phyloP scores from a whole-genome alignment of 352 stramenopile species.

The Globisporangium radiosum region DNA sequence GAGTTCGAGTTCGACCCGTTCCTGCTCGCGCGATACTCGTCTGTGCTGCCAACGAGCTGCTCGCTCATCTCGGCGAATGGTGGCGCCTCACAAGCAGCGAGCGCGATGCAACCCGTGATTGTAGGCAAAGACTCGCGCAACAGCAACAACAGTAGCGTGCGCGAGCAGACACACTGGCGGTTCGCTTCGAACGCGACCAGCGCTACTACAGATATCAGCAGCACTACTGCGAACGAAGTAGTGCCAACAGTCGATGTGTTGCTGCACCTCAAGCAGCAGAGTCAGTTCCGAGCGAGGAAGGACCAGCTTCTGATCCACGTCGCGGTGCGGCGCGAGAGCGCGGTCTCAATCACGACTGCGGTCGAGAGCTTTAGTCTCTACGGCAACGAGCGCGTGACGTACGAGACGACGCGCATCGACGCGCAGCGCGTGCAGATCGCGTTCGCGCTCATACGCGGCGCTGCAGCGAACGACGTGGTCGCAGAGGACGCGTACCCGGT shows the following conservation, averaged over 20 bases:
- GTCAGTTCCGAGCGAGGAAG: slow-evolving; percentile 17
- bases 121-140: neutral
- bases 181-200: slow-evolving; percentile 9
- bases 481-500: slow-evolving; percentile 18
- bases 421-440: slow-evolving; percentile 14
- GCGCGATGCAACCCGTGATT: slow-evolving; percentile 1
- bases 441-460: slow-evolving; percentile 10
- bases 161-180: slow-evolving; percentile 17
- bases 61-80: slow-evolving; percentile 12
- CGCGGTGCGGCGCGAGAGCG: slow-evolving; percentile 2
- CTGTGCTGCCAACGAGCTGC: slow-evolving; percentile 9
- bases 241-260: slow-evolving; percentile 18
- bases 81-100: neutral
- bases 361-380: slow-evolving; percentile 26
- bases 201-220: neutral
- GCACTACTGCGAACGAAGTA: neutral
- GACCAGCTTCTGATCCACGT: slow-evolving; percentile 27
- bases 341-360: slow-evolving; percentile 1
- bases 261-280: slow-evolving; percentile 26
- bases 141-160: neutral
- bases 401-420: slow-evolving; percentile 6
- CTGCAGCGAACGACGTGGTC: slow-evolving; percentile 9
- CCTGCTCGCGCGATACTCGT: slow-evolving; percentile 19
- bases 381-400: slow-evolving; percentile 18
- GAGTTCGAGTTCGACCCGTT: slow-evolving; percentile 27